Conservation (phyloP, 495 filamentous ascomycete genomes). For the Penicillium pulvis region DNA sequence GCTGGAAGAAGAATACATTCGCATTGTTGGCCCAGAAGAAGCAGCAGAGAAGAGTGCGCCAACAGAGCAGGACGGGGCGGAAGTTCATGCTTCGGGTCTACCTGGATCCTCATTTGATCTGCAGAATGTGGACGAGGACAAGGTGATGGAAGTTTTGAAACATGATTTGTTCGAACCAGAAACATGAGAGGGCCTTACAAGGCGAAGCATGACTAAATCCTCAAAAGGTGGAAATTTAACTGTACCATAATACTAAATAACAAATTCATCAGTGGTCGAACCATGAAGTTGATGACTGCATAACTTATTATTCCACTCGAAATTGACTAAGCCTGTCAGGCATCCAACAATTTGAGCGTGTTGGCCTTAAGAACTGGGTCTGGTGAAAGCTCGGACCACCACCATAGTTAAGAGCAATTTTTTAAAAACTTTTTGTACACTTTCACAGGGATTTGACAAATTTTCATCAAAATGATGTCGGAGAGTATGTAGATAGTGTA, state of each 20-base stretch:
- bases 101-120: constrained; percentile 25
- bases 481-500: background rate
- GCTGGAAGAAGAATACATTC: constrained; percentile 38
- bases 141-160: constrained; percentile 43
- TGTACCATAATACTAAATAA: background rate
- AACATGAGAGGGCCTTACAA: background rate
- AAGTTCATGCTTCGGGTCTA: constrained; percentile 11
- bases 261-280: background rate
- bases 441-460: background rate
- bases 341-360: background rate
- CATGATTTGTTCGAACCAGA: constrained; percentile 39
- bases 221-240: background rate
- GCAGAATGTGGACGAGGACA: constrained; percentile 38
- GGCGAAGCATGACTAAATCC: background rate
- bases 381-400: background rate
- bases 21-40: constrained; percentile 23
- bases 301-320: background rate
- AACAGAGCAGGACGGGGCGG: constrained; percentile 14
- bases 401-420: constrained; percentile 8
- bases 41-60: constrained; percentile 13
- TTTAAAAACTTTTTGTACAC: constrained; percentile 1
- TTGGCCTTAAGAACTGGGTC: background rate
- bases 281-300: background rate
- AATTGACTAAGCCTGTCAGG: background rate
- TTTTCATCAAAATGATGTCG: background rate